Evolutionary conservation across 1,284 basidiomycete genomes (phyloP).

Genomic region (Sporisorium iseilematis-ciliati): DNA sequence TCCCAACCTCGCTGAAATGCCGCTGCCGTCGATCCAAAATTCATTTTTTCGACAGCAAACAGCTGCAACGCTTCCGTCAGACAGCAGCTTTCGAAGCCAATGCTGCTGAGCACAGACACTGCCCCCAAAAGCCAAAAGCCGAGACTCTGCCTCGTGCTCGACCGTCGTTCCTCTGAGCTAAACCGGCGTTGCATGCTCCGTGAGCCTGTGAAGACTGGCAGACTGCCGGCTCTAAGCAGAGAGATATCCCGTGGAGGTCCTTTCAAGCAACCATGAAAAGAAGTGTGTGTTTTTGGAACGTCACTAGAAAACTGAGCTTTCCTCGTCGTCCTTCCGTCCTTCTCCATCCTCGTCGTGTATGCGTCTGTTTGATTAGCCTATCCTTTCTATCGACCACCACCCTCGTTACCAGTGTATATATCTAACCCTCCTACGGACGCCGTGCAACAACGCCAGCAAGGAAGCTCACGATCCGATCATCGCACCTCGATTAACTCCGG

Average conservation of each 20-base stretch:
- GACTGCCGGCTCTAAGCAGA: not conserved
- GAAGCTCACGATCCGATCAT: not conserved
- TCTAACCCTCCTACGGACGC: not conserved
- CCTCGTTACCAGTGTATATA: not conserved
- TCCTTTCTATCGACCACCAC: not conserved
- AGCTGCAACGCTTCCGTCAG: constrained; percentile 28
- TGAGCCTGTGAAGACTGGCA: not conserved
- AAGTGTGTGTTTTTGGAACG: not conserved
- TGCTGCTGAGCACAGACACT: constrained; percentile 12
- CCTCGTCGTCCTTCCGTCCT: not conserved
- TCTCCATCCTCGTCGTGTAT: not conserved
- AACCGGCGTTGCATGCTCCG: constrained; percentile 2
- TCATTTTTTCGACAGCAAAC: not conserved
- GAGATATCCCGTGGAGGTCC: constrained; percentile 11
- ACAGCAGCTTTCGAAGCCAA: constrained; percentile 9
- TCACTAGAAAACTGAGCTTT: constrained; percentile 9
- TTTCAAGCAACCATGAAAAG: not conserved
- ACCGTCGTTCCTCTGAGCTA: constrained; percentile 1
- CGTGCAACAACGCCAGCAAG: not conserved
- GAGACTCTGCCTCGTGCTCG: constrained; percentile 13
- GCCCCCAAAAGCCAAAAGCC: not conserved
- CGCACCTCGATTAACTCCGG: not conserved
- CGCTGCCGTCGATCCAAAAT: constrained; percentile 17
- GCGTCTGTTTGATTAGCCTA: not conserved
- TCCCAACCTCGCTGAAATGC: constrained; percentile 4